A percentile compares a stretch with the other conserved stretches of the same genome.
phyloP scores from a whole-genome alignment of 495 filamentous ascomycete species.

The Niebla homalea region DNA sequence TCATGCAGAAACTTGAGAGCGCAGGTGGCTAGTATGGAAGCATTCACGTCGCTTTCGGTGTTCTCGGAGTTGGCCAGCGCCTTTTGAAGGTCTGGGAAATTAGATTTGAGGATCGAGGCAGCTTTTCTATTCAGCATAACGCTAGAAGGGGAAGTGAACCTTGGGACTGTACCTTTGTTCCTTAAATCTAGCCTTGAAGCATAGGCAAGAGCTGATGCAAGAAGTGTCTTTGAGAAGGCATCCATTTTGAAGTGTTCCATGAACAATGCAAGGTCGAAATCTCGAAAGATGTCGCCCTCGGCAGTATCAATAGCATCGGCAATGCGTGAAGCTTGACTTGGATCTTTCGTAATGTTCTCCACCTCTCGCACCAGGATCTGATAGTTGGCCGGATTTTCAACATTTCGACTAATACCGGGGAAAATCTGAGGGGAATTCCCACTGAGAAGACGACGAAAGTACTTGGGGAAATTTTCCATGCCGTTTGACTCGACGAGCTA shows the following conservation, averaged over 20 bases:
- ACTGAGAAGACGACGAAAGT: slow-evolving; percentile 76
- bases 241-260: slow-evolving; percentile 89
- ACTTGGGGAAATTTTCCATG: slow-evolving; percentile 91
- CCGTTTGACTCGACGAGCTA: slow-evolving; percentile 89
- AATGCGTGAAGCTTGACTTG: slow-evolving; percentile 73
- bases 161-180: slow-evolving; percentile 58
- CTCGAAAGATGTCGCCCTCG: slow-evolving; percentile 79
- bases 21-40: slow-evolving; percentile 56
- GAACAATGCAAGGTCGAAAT: slow-evolving; percentile 87
- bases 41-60: slow-evolving; percentile 46
- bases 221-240: slow-evolving; percentile 69
- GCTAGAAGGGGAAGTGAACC: slow-evolving; percentile 5
- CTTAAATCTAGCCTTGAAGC: slow-evolving; percentile 66
- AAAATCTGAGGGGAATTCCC: slow-evolving; percentile 81
- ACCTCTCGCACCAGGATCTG: slow-evolving; percentile 72
- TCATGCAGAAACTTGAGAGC: slow-evolving; percentile 72
- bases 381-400: slow-evolving; percentile 65
- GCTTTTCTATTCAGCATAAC: slow-evolving; percentile 38
- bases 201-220: slow-evolving; percentile 78
- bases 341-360: slow-evolving; percentile 66
- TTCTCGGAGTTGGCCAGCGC: slow-evolving; percentile 38
- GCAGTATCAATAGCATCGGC: slow-evolving; percentile 81
- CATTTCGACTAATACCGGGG: slow-evolving; percentile 52
- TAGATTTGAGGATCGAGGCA: slow-evolving; percentile 68
- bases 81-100: slow-evolving; percentile 59